These are phyloP conservation scores for Astrothelium macrocarpum DNA, from an alignment of 495 filamentous ascomycete species.

Conservation along the genomic window DNA sequence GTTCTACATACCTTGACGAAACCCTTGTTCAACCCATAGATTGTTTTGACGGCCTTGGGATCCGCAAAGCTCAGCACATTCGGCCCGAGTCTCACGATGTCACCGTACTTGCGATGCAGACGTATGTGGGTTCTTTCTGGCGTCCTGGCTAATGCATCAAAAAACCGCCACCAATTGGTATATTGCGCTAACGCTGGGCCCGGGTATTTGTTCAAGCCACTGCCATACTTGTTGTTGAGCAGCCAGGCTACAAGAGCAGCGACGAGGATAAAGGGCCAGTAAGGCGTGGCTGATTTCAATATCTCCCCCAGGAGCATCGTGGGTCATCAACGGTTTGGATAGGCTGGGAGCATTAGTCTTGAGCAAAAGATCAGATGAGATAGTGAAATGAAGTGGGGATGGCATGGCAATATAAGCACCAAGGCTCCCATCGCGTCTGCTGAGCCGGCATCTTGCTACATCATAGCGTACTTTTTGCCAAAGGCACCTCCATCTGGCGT, in stretches of 20 bases:
- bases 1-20: not conserved
- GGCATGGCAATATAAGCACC: not conserved
- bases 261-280: slow-evolving; percentile 39
- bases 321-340: not conserved
- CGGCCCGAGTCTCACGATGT: slow-evolving; percentile 61
- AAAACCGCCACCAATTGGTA: slow-evolving; percentile 43
- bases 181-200: slow-evolving; percentile 30
- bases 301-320: slow-evolving; percentile 26
- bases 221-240: slow-evolving; percentile 47
- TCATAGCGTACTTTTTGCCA: not conserved
- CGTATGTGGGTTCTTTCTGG: slow-evolving; percentile 56
- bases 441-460: slow-evolving; percentile 1
- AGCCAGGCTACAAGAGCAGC: slow-evolving; percentile 35
- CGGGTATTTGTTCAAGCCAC: slow-evolving; percentile 41
- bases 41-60: slow-evolving; percentile 57
- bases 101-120: slow-evolving; percentile 61
- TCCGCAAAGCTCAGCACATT: slow-evolving; percentile 58
- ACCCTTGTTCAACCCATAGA: slow-evolving; percentile 78
- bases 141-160: slow-evolving; percentile 50
- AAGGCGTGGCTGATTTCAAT: slow-evolving; percentile 32
- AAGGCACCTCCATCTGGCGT: not conserved
- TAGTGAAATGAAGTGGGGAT: not conserved
- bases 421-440: not conserved
- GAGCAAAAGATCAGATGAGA: not conserved
- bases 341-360: not conserved